These are phyloP conservation scores for Colletotrichum orbiculare DNA, from an alignment of 2,329 filamentous ascomycete species.

Conservation along the genomic window DNA sequence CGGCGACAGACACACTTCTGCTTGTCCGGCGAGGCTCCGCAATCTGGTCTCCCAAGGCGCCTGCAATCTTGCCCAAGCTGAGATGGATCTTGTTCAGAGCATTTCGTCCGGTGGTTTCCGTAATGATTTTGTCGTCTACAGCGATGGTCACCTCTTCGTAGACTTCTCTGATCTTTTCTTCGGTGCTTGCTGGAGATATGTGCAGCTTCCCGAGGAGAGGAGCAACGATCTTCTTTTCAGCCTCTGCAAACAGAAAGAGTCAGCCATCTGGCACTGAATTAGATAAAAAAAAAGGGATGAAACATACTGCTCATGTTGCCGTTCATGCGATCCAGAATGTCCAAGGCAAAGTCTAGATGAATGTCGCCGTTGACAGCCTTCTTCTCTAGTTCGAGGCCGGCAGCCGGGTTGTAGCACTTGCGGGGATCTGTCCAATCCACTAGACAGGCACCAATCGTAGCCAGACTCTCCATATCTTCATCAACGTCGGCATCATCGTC, in stretches of 20 bases:
- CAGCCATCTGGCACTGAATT: slow-evolving; percentile 37
- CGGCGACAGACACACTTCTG: slow-evolving; percentile 55
- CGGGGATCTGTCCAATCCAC: slow-evolving; percentile 96
- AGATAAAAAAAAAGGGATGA: not conserved
- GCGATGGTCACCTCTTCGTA: slow-evolving; percentile 70
- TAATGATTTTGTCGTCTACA: slow-evolving; percentile 70
- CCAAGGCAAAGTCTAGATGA: slow-evolving; percentile 81
- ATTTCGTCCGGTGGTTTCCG: slow-evolving; percentile 71
- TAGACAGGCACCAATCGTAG: slow-evolving; percentile 82
- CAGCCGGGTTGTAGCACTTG: slow-evolving; percentile 71
- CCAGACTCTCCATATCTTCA: slow-evolving; percentile 82
- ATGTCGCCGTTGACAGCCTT: slow-evolving; percentile 79
- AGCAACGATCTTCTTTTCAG: slow-evolving; percentile 86
- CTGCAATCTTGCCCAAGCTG: slow-evolving; percentile 74
- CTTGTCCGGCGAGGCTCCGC: slow-evolving; percentile 53
- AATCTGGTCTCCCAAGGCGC: slow-evolving; percentile 62
- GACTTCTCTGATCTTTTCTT: slow-evolving; percentile 66
- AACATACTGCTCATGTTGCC: slow-evolving; percentile 74
- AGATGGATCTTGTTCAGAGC: slow-evolving; percentile 76
- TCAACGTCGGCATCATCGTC: slow-evolving; percentile 81
- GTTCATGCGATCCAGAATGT: slow-evolving; percentile 80
- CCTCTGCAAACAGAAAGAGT: slow-evolving; percentile 63
- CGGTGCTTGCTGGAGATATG: slow-evolving; percentile 74
- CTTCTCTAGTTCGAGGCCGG: slow-evolving; percentile 66
- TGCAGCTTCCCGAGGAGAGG: slow-evolving; percentile 85